Evolutionary conservation across 768 basidiomycete species (phyloP).

Genomic region (Russula sp.): DNA sequence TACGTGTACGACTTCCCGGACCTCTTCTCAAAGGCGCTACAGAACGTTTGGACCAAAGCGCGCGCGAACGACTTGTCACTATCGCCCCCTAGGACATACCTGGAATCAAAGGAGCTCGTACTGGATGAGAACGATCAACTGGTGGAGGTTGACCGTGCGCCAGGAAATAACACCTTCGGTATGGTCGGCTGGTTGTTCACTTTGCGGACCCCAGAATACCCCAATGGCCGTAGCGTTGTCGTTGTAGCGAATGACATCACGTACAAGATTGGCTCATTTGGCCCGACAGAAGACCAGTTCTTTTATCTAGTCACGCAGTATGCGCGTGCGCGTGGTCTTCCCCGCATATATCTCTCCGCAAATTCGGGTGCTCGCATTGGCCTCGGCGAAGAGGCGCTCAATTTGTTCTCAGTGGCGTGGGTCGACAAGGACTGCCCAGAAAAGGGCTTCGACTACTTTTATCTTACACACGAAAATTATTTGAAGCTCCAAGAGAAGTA

Average conservation of each 20-base stretch:
- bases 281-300: conserved; percentile 91
- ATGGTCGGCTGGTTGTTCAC: conserved; percentile 99
- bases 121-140: conserved; percentile 90
- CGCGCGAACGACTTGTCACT: conserved; percentile 57
- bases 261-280: conserved; percentile 97
- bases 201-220: conserved; percentile 86
- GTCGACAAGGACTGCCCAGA: conserved; percentile 73
- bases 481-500: conserved; percentile 87
- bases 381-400: conserved; percentile 84
- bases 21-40: conserved; percentile 93
- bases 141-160: conserved; percentile 82
- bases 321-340: conserved; percentile 80
- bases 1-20: conserved; percentile 99
- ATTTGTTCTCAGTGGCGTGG: conserved; percentile 90
- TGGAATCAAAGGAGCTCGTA: conserved; percentile 86
- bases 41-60: conserved; percentile 83
- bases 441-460: conserved; percentile 94
- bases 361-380: conserved; percentile 98
- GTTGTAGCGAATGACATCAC: conserved; percentile 98
- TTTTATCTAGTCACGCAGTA: conserved; percentile 94
- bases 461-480: conserved; percentile 88
- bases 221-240: conserved; percentile 77
- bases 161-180: conserved; percentile 91
- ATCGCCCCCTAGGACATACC: conserved; percentile 64
- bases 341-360: conserved; percentile 95